Base-by-base conservation (phyloP, 2,329 filamentous ascomycete species). In the Exophiala spinifera region DNA sequence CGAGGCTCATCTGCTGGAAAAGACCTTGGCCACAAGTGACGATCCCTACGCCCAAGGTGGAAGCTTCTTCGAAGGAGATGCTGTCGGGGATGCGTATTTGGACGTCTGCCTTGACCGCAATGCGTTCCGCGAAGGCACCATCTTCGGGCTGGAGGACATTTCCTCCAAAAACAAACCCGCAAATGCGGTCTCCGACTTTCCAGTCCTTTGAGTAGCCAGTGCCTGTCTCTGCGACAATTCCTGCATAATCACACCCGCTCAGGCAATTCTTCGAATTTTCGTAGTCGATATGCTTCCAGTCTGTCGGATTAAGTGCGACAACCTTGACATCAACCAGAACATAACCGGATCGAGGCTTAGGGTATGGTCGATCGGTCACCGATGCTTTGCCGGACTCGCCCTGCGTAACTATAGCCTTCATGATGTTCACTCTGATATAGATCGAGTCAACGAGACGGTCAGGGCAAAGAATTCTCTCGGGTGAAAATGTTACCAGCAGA, bases 221-320 rank as follows among this genome's bases (percentile, higher is more conserved):
- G 25, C 62, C 61, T 14, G 57, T 49, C 37, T 66, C 62, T 23
- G 64, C 62, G 15, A 71, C 65, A n/a, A 66, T 59, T 25, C 69
- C 69, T 13, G 68, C 65, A 49, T 65, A 71, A 51, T 71, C 69
- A 49, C 65, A 70, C 3, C 68, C 69, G 1, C 65, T 55, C 1
- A 67, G 78, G 36, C 70, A 73, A 5, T 75, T 75, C 66, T 68
- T 64, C 1, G 65, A 64, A 37, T 59, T 59, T 28, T 51, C 34
- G 14, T 19, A 51, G 4, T 70, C 69, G 44, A 79, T 64, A 56
- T 77, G 74, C 61, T 80, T 81, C 78, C 77, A 82, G 64, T 83
- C 81, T 0, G 78, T 79, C 1, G 80, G 80, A 61, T 83, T 83
- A 43, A 83, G 64, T 2, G 77, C 81, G 0, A 81, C 74, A 5